phyloP scores from a whole-genome alignment of 2,329 filamentous ascomycete genomes.

The Fusarium kyushuense region DNA sequence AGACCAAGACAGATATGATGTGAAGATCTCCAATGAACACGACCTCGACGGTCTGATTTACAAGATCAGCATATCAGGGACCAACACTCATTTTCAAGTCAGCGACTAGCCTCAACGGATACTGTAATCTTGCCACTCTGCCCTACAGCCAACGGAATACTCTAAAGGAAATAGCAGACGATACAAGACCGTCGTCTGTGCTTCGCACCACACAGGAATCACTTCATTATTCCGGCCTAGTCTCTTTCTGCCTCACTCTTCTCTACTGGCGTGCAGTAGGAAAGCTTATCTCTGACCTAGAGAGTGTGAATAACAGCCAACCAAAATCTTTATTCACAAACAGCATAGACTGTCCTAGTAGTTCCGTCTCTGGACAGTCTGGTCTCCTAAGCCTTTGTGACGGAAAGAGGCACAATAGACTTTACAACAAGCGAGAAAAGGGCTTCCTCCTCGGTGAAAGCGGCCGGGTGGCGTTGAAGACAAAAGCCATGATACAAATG shows the following conservation, averaged over 20 bases:
- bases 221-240: slow-evolving; percentile 1
- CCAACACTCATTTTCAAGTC: not conserved
- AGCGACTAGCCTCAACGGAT: not conserved
- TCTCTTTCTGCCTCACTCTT: not conserved
- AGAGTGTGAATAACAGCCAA: not conserved
- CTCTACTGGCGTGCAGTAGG: not conserved
- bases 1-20: slow-evolving; percentile 3
- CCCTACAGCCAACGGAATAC: slow-evolving; percentile 1
- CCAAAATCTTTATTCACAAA: not conserved
- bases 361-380: not conserved
- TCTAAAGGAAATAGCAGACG: slow-evolving; percentile 20
- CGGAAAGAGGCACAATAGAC: not conserved
- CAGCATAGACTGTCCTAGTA: not conserved
- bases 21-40: not conserved
- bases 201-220: not conserved
- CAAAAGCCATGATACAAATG: not conserved
- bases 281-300: not conserved
- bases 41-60: not conserved
- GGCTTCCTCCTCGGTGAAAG: slow-evolving; percentile 9
- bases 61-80: slow-evolving; percentile 1
- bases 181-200: slow-evolving; percentile 16
- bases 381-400: not conserved
- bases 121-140: slow-evolving; percentile 6
- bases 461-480: slow-evolving; percentile 13
- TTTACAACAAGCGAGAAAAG: slow-evolving; percentile 11